Base-by-base conservation (phyloP, 805 yeast genomes). In the Candida succiphila region DNA sequence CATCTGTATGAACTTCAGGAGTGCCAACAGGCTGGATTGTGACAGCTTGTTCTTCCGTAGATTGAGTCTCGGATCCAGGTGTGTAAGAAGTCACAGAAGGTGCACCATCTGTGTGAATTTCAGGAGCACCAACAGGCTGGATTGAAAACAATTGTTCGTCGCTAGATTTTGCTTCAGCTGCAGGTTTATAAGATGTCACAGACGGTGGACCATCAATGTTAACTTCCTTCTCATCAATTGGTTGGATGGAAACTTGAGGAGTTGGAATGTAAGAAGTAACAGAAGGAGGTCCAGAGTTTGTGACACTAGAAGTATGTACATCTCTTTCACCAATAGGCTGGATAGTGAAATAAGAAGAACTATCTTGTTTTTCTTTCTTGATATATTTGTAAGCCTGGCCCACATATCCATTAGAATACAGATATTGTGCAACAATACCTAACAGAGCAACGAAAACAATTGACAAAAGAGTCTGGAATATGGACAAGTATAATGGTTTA, bases 261-360 rank as follows among this genome's bases (percentile, higher is more conserved):
- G 16, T 29, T 15, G 14, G 49, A 12, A 40, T 19, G 25, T 41
- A 41, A 16, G 45, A 37, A 4, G 51, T 42, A 3, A 39, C 43
- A 12, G 40, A 21, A 13, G 46, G 45, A 4, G 49, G 39, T 7
- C 46, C 46, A 27, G 36, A 36, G 26, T 35, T 39, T 13, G 43
- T 42, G n/a, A n/a, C n/a, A n/a, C n/a, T n/a, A n/a, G n/a, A n/a
- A n/a, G n/a, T n/a, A n/a, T n/a, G n/a, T n/a, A n/a, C n/a, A n/a
- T n/a, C n/a, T n/a, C n/a, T n/a, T 15, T 44, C 48, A 28, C 45
- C 47, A 16, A 52, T 48, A 15, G 58, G 52, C 29, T 52, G 53
- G 23, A 56, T 45, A 2, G 58, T 56, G 40, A 58, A 58, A 29
- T 58, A 56, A 8, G 46, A 44, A 4, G 59, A 48, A 3, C 60